phyloP scores from a whole-genome alignment of 108 stramenopile species.

The Parietichytrium sp. region DNA sequence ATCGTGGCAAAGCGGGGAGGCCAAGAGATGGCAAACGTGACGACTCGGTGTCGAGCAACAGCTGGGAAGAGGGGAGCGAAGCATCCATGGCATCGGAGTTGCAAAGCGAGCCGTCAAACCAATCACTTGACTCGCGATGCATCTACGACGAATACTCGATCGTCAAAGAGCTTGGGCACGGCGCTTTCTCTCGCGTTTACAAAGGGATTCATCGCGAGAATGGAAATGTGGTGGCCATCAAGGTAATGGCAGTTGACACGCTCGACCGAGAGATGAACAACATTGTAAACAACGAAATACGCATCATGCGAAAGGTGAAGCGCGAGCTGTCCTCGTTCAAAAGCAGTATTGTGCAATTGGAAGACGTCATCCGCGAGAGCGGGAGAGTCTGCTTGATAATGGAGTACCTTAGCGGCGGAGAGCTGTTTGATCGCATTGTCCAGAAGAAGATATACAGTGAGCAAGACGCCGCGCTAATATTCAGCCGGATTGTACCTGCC shows the following conservation, averaged over 20 bases:
- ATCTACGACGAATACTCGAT: conserved; percentile 15
- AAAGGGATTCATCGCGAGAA: background rate
- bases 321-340: background rate
- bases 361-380: background rate
- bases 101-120: background rate
- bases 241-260: conserved; percentile 14
- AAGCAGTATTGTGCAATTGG: background rate
- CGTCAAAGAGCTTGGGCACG: background rate
- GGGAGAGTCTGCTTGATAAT: conserved; percentile 1
- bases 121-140: background rate
- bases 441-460: conserved; percentile 82
- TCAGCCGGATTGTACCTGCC: conserved; percentile 12
- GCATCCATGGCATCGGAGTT: background rate
- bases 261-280: conserved; percentile 1
- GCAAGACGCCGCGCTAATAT: conserved; percentile 76
- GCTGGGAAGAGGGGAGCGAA: conserved; percentile 39
- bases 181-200: conserved; percentile 32
- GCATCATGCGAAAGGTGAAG: background rate
- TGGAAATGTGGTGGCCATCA: conserved; percentile 16
- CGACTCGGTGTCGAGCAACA: conserved; percentile 40
- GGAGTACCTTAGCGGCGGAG: conserved; percentile 74
- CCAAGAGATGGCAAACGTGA: no score
- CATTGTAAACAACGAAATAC: conserved; percentile 27
- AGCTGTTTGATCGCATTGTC: conserved; percentile 91
- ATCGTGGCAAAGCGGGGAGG: no score